Conservation (phyloP, 2,329 filamentous ascomycete species). For the Fusarium odoratissimum region DNA sequence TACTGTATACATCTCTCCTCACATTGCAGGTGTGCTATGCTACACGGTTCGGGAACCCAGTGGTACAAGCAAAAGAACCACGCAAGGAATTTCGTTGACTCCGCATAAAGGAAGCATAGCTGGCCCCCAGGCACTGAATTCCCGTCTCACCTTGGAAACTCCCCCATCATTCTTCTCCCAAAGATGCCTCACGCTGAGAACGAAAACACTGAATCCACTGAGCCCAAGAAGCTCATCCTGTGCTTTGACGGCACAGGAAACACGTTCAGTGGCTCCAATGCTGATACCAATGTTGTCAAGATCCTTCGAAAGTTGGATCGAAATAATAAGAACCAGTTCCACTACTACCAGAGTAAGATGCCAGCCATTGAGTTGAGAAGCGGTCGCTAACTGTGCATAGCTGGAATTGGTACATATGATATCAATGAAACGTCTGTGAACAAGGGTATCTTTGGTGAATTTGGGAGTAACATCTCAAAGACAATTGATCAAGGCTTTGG, state of each 20-base stretch:
- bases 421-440: slow-evolving; percentile 57
- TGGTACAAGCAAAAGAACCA: not conserved
- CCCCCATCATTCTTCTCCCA: not conserved
- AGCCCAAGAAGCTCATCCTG: slow-evolving; percentile 57
- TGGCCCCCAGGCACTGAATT: not conserved
- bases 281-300: slow-evolving; percentile 67
- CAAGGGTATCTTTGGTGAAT: slow-evolving; percentile 49
- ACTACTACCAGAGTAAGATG: slow-evolving; percentile 61
- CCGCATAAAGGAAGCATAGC: slow-evolving; percentile 25
- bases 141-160: not conserved
- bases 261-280: slow-evolving; percentile 57
- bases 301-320: slow-evolving; percentile 60
- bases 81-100: not conserved
- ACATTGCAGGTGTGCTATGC: slow-evolving; percentile 11
- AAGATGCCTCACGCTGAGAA: slow-evolving; percentile 34
- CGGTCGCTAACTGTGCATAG: slow-evolving; percentile 35
- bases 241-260: slow-evolving; percentile 64
- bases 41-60: not conserved
- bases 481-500: slow-evolving; percentile 58
- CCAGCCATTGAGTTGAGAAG: too few relatives aligned
- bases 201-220: slow-evolving; percentile 12
- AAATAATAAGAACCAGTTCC: slow-evolving; percentile 56
- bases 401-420: slow-evolving; percentile 64
- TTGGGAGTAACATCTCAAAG: slow-evolving; percentile 52
- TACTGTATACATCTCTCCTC: not conserved